Base-by-base conservation (phyloP, 2,329 filamentous ascomycete species). In the Juglanconis sp. region DNA sequence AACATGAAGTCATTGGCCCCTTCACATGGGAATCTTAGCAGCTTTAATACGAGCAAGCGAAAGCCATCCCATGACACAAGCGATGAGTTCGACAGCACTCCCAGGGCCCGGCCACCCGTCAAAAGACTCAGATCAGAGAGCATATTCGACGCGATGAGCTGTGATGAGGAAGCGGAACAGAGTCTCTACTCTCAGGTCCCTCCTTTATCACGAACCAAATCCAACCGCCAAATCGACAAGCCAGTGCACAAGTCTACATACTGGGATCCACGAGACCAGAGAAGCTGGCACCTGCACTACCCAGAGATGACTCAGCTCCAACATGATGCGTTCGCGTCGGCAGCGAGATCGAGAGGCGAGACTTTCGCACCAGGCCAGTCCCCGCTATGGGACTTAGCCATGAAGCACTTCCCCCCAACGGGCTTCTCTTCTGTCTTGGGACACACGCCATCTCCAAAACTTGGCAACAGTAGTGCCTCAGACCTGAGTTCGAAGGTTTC, bases 221-320 rank as follows among this genome's bases (percentile, higher is more conserved):
- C 82, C 0, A 77, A 77, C n/a, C 79, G 85, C 31, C 81, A 83
- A 64, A 83, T 87, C 46, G 83, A 87, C 65, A 74, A 76, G 24
- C 81, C 82, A 4, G 78, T 86, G 11, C 76, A 79, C 65, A 86
- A 87, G 64, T 77, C 75, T 6, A 76, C 77, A 1, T 88, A 82
- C 66, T 88, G 86, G 86, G 78, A 81, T 51, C 72, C 74, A 3
- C 75, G 77, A 49, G 80, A 87, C 65, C 75, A 74, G 58, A 74
- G 69, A 24, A 86, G 82, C 1, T 86, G 84, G 79, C 86, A 88
- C 64, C 74, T 86, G 4, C 70, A 82, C 54, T 88, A 88, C 65
- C 86, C 86, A 0, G 81, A 85, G 63, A 87, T 88, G 83, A 86
- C 81, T 0, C 79, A 83, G 59, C 74, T 84, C 6, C 84, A 88